These are phyloP conservation scores for Globisporangium nagaii DNA, from an alignment of 352 stramenopile species.

Conservation along the genomic window DNA sequence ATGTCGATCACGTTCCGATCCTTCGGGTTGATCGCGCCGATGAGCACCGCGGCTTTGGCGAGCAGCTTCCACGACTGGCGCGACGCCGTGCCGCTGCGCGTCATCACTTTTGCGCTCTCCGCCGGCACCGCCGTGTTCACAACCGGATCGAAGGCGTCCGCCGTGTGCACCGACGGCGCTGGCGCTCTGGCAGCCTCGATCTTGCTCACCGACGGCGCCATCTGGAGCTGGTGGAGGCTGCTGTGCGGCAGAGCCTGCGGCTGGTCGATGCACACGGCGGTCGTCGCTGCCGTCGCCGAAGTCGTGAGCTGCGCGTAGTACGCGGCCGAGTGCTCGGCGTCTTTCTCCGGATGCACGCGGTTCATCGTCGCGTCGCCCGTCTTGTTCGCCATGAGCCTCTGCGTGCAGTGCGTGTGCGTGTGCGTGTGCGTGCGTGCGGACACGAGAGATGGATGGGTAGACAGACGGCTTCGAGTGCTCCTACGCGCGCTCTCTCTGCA, in stretches of 20 bases:
- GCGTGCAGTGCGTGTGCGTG: too few relatives aligned
- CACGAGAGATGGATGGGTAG: too few relatives aligned
- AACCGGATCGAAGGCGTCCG: constrained; percentile 6
- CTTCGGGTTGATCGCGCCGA: constrained; percentile 21
- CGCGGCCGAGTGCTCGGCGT: constrained; percentile 1
- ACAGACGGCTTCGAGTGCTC: neutral
- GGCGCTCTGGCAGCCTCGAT: constrained; percentile 4
- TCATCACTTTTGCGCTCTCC: neutral
- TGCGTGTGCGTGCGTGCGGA: too few relatives aligned
- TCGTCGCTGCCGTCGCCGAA: neutral
- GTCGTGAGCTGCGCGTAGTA: constrained; percentile 3
- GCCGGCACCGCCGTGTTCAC: neutral
- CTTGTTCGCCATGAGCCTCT: constrained; percentile 1
- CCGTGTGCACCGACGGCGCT: too few relatives aligned
- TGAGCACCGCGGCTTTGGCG: constrained; percentile 18
- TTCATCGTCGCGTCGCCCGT: constrained; percentile 2
- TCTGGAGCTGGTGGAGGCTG: neutral
- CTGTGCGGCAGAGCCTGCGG: too few relatives aligned
- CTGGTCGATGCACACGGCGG: too few relatives aligned
- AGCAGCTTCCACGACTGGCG: constrained; percentile 21
- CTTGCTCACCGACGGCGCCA: constrained; percentile 2
- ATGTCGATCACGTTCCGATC: constrained; percentile 62
- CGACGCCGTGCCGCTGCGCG: neutral
- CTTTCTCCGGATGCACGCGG: constrained; percentile 11
- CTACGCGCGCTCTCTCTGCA: too few relatives aligned